Evolutionary conservation across 202 grass and related monocot genomes (phyloP).

Genomic region (Panicum hallii): DNA sequence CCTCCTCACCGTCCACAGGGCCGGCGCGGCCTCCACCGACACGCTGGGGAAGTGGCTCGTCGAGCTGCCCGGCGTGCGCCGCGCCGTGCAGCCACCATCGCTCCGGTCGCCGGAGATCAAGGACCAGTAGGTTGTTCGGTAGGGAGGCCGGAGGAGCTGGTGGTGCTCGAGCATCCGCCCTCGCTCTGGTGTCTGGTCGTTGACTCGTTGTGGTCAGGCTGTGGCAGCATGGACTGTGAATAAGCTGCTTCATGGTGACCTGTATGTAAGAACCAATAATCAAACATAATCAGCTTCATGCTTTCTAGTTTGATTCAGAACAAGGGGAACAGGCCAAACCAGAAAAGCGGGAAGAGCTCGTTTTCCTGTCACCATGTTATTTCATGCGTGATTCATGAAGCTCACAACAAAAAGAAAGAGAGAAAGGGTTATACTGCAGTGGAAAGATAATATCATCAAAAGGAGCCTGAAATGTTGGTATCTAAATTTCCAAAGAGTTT

Average conservation of each 20-base stretch:
- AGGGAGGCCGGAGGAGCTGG: neutral
- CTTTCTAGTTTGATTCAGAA: neutral
- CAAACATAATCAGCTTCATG: neutral
- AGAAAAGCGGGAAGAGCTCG: no score
- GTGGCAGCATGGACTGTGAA: neutral
- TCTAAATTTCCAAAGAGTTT: no score
- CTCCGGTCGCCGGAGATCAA: constrained; percentile 59
- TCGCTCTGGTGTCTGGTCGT: neutral
- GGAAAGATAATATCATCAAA: no score
- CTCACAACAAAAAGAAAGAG: no score
- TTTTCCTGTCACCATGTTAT: no score
- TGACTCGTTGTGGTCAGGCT: neutral
- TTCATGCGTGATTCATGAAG: no score
- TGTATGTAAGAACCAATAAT: neutral
- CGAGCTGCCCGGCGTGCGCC: constrained; percentile 46
- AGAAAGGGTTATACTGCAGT: no score
- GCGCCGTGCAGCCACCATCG: constrained; percentile 41
- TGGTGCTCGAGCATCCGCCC: neutral
- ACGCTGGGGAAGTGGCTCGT: constrained; percentile 53
- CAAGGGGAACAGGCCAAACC: no score
- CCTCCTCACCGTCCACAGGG: constrained; percentile 47
- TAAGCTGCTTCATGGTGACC: neutral
- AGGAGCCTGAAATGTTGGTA: no score
- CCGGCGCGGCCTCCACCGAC: constrained; percentile 25
- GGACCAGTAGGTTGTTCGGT: neutral